phyloP scores from a whole-genome alignment of 2,329 filamentous ascomycete species.

The Talaromyces pinophilus region DNA sequence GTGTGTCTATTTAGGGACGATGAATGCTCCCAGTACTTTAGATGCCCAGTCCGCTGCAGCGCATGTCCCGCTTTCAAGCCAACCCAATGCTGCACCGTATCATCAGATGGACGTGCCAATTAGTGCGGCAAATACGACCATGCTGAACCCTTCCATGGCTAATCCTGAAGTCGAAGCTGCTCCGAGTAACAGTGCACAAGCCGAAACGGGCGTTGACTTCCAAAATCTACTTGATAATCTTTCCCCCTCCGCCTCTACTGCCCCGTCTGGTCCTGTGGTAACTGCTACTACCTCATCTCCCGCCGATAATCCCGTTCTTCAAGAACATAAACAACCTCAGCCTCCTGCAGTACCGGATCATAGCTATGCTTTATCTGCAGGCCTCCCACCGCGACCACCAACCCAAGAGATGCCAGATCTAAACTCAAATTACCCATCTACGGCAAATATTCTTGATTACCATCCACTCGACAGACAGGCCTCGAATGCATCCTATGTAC shows the following conservation, averaged over 20 bases:
- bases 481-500: slow-evolving; percentile 29
- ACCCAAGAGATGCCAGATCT: slow-evolving; percentile 46
- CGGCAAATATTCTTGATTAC: slow-evolving; percentile 43
- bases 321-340: slow-evolving; percentile 23
- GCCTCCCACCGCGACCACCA: slow-evolving; percentile 49
- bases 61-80: not conserved
- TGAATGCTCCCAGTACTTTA: slow-evolving; percentile 7
- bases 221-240: slow-evolving; percentile 53
- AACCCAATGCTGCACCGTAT: slow-evolving; percentile 4
- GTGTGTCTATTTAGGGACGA: slow-evolving; percentile 7
- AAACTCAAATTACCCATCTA: slow-evolving; percentile 41
- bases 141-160: not conserved
- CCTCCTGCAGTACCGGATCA: slow-evolving; percentile 30
- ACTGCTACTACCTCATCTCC: slow-evolving; percentile 30
- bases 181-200: slow-evolving; percentile 24
- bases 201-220: slow-evolving; percentile 48
- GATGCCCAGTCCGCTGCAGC: slow-evolving; percentile 2
- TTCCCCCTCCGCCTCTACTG: slow-evolving; percentile 37
- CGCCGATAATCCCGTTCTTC: slow-evolving; percentile 33
- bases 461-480: slow-evolving; percentile 39
- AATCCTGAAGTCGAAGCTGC: slow-evolving; percentile 24
- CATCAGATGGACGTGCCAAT: not conserved
- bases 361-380: slow-evolving; percentile 27
- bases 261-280: slow-evolving; percentile 31
- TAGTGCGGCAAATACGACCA: not conserved